Percentiles rank a stretch among this genome's conserved stretches.
Evolutionary conservation across 345 rosid genomes (phyloP).

Genomic region (Citrus trifoliata): DNA sequence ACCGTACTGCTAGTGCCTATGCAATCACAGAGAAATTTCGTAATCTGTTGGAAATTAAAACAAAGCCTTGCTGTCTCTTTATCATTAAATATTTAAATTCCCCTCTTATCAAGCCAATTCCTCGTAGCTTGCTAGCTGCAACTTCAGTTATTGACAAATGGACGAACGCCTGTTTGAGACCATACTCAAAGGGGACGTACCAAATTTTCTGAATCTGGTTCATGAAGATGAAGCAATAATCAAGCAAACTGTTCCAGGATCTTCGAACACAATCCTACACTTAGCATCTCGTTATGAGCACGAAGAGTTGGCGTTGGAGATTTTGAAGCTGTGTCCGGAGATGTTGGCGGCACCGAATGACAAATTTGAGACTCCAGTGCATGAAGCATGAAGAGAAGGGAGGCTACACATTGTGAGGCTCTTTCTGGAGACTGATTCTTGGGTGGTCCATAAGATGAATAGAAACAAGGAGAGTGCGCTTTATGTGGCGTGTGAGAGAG

Average conservation of each 20-base stretch:
- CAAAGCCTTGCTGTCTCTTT: no score
- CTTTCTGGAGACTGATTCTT: slow-evolving; percentile 27
- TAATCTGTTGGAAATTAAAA: no score
- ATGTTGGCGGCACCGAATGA: slow-evolving; percentile 28
- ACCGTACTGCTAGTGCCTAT: no score
- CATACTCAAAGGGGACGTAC: slow-evolving; percentile 20
- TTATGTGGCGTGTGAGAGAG: slow-evolving; percentile 30
- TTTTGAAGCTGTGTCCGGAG: slow-evolving; percentile 38
- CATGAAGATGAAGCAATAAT: slow-evolving; percentile 13
- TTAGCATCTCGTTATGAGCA: slow-evolving; percentile 36
- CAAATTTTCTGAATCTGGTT: slow-evolving; percentile 14
- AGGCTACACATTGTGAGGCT: slow-evolving; percentile 27
- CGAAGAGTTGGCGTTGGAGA: slow-evolving; percentile 34
- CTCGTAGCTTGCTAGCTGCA: no score
- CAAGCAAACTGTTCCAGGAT: slow-evolving; percentile 10
- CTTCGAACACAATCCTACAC: slow-evolving; percentile 38
- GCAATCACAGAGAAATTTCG: no score
- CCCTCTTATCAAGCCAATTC: no score
- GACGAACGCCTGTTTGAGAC: slow-evolving; percentile 26
- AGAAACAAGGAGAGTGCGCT: slow-evolving; percentile 16
- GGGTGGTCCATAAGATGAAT: slow-evolving; percentile 15
- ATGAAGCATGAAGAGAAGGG: slow-evolving; percentile 46
- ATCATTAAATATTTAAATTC: no score
- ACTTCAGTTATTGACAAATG: slow-evolving; percentile 9
- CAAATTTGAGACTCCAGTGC: slow-evolving; percentile 42